Evolutionary conservation across 768 basidiomycete species (phyloP).

Genomic region (Tubosaeta sp.): DNA sequence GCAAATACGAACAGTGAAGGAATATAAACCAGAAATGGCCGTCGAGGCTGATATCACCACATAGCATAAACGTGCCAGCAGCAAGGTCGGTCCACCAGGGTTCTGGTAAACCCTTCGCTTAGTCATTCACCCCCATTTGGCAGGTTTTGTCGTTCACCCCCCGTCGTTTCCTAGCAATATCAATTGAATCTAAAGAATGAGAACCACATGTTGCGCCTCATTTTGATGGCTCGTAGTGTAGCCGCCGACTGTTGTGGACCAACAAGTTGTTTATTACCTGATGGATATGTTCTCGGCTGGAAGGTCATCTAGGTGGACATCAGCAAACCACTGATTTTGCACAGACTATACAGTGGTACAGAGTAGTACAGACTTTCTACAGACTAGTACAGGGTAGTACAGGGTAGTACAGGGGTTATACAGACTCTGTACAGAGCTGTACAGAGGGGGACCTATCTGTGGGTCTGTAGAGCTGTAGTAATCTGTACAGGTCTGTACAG

Average conservation of each 20-base stretch:
- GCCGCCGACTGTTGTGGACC: too few relatives aligned
- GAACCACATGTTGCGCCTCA: constrained; percentile 21
- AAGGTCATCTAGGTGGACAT: too few relatives aligned
- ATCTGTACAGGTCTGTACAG: too few relatives aligned
- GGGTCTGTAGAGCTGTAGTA: too few relatives aligned
- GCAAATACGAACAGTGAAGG: constrained; percentile 23
- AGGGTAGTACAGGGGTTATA: too few relatives aligned
- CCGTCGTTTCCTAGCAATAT: neutral
- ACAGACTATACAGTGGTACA: too few relatives aligned
- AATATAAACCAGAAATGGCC: constrained; percentile 24
- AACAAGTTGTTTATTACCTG: neutral
- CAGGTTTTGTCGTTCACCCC: constrained; percentile 13
- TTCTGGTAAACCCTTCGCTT: constrained; percentile 15
- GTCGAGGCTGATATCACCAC: constrained; percentile 29
- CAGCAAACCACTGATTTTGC: too few relatives aligned
- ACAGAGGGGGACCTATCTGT: too few relatives aligned
- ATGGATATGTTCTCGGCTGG: neutral
- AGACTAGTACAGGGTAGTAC: too few relatives aligned
- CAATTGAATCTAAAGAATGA: neutral
- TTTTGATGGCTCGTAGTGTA: neutral
- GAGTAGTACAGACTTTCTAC: too few relatives aligned
- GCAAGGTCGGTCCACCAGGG: constrained; percentile 21
- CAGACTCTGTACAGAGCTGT: too few relatives aligned
- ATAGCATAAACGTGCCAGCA: constrained; percentile 32
- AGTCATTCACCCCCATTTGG: constrained; percentile 21